Evolutionary conservation across 257 asterid species (phyloP), one percentile per base, ranked within the genome.

Genomic region (Gentiana straminea): DNA sequence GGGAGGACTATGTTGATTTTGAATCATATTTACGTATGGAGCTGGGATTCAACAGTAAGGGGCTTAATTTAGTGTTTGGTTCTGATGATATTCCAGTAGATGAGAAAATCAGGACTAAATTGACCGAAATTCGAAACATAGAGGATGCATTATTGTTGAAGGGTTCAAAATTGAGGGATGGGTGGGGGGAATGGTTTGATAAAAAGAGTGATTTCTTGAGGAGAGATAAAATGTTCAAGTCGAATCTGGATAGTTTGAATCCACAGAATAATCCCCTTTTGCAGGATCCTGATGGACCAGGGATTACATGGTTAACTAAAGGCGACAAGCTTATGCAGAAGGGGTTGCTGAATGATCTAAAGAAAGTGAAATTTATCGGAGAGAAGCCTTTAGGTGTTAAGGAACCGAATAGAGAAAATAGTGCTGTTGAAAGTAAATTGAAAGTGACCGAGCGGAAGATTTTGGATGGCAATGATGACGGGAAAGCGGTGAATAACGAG

Each of bases 161-260:
- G 72, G 94, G 90, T 34, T 92, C 99, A 2, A 71, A 73, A 8
- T 75, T 92, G 74, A 80, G 95, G 83, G 92, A 85, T 64, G 99
- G 97, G 8, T 92, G 99, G 99, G 99, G 95, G 35, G 90, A 81
- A 47, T 92, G 99, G 99, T 92, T 92, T 49, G 95, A 92, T 38
- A 92, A 83, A 75, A 92, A 92, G 70, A 89, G 77, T 10, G 94
- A 85, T 72, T 88, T 88, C 51, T 72, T 92, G 61, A 80, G 95
- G 73, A 84, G 93, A 69, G 99, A 88, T 67, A 68, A 81, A 33
- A 83, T 88, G 94, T 85, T 88, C 55, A 85, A 79, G 73, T 88
- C 99, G 4, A 83, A 77, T 67, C 52, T 92, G 43, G 97, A 92
- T 74, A 70, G 57, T 48, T 67, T 92, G 69, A 92, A 92, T 73